Percentiles rank a stretch among this genome's conserved stretches.
Evolutionary conservation across 768 basidiomycete species (phyloP).

Genomic region (Pholiota conissans): DNA sequence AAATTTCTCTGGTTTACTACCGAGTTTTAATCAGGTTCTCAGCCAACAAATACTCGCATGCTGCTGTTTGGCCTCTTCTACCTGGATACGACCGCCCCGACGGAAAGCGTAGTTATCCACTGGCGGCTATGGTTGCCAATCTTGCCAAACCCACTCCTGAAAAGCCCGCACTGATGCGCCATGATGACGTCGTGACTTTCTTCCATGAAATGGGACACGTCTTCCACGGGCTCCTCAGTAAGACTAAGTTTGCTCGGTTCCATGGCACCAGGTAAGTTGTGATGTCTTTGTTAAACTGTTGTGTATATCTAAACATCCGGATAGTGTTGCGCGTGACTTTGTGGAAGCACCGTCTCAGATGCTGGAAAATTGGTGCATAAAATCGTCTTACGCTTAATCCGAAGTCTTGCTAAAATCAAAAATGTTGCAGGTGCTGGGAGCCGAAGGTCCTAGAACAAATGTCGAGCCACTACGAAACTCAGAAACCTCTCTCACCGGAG

Average conservation of each 20-base stretch:
- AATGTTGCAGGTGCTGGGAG: constrained; percentile 68
- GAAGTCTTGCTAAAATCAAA: neutral
- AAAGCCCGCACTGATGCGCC: constrained; percentile 83
- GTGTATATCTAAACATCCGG: neutral
- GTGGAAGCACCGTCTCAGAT: constrained; percentile 92
- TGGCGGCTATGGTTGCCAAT: constrained; percentile 88
- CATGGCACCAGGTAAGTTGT: constrained; percentile 66
- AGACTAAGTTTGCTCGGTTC: constrained; percentile 73
- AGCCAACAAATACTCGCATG: constrained; percentile 84
- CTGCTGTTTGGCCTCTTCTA: constrained; percentile 80
- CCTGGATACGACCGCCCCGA: constrained; percentile 59
- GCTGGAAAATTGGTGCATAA: constrained; percentile 81
- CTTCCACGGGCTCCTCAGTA: constrained; percentile 69
- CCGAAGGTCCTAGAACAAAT: constrained; percentile 72
- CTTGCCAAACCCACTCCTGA: constrained; percentile 82
- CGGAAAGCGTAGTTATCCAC: constrained; percentile 68
- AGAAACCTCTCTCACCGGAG: constrained; percentile 67
- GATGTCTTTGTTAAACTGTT: neutral
- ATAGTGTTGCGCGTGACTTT: constrained; percentile 72
- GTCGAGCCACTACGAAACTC: constrained; percentile 79
- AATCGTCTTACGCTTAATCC: neutral
- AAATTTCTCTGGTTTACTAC: too few species aligned
- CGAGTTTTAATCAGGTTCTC: too few species aligned
- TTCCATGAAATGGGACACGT: constrained; percentile 90
- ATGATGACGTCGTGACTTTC: constrained; percentile 86